Base-by-base conservation (phyloP, 2,329 filamentous ascomycete species). In the Plectosphaerella sp. region DNA sequence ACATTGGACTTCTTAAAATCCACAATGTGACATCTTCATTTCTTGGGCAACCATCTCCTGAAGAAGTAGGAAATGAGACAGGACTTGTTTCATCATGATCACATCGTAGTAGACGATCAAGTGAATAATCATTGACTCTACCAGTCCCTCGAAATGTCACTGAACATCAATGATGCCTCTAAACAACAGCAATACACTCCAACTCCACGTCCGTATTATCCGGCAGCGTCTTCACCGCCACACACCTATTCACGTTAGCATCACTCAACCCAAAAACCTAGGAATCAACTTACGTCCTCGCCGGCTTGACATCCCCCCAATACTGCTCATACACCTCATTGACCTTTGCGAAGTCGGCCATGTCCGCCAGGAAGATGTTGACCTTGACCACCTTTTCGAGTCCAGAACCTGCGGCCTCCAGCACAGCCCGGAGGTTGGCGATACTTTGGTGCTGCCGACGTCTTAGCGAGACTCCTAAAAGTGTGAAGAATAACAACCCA, bases 311-410 rank as follows among this genome's bases (percentile, higher is more conserved):
- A 8, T 73, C 66, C 4, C 69, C 71, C 70, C 88, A 91, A 72
- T 83, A 86, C 67, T 86, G 81, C 62, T 80, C 79, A 60, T 89
- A 90, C 24, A 86, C 79, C 59, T 78, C 78, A 65, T 91, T 91
- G 83, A 90, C 88, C 66, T 86, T 82, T 33, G 74, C 79, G 62
- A 90, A 91, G 65, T 88, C 76, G 51, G 78, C 80, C 85, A 90
- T 89, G 59, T 87, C 80, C 45, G 83, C 80, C 46, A 91, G 74
- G 71, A 88, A 91, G 58, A 90, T 83, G 57, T 80, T 83, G 50
- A 87, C 83, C 71, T 89, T 88, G 58, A 90, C 82, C 12, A 89
- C 82, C 59, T 83, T 82, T 46, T 76, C 70, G 16, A 91, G 73
- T 47, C 73, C 76, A 18, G 80, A 85, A 2, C 86, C 86, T 2